Evolutionary conservation across 2,329 filamentous ascomycete genomes (phyloP), one percentile per base, ranked within the genome.

Genomic region (Neoascochyta sp.): DNA sequence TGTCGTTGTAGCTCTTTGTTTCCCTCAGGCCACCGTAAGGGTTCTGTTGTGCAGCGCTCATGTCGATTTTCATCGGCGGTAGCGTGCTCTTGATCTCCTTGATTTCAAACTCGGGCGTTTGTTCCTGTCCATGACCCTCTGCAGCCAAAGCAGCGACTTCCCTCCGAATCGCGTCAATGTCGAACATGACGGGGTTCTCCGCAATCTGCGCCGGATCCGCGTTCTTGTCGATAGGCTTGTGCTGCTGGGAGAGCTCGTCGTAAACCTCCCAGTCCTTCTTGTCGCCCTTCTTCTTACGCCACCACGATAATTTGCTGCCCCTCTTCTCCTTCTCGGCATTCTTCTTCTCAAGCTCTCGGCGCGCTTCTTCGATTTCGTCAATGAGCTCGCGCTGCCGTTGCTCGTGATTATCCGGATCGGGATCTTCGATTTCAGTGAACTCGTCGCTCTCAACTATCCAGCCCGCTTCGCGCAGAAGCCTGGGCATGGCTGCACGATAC

Each of bases 191-290:
- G 18, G 69, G 69, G 12, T 68, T 48, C 77, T 80, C 73, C 4
- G 69, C 68, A 7, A 69, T 64, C 38, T 69, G 70, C 10, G 71
- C 71, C 7, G 51, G 43, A 32, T 75, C 70, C 7, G 65, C 66
- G 33, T 66, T 67, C 22, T 61, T 60, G 14, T 55, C 43, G 11
- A 55, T 37, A 9, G 39, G 19, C 15, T 58, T 39, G 13, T 57
- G 53, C 4, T 50, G 52, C 52, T 76, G 76, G 24, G 60, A 62
- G 11, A 66, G 68, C 39, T 93, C 85, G 56, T 95, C 83, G 59
- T 95, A 95, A 7, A 87, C 87, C 62, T 96, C 90, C 90, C 90
- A 95, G 32, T 86, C 84, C 54, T 88, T 87, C 65, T 88, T 89
- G 55, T 88, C 75, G 1, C 74, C 71, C 66, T 86, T 95, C 52